Conservation (phyloP, 1,284 basidiomycete genomes). For the Naganishia sp. region DNA sequence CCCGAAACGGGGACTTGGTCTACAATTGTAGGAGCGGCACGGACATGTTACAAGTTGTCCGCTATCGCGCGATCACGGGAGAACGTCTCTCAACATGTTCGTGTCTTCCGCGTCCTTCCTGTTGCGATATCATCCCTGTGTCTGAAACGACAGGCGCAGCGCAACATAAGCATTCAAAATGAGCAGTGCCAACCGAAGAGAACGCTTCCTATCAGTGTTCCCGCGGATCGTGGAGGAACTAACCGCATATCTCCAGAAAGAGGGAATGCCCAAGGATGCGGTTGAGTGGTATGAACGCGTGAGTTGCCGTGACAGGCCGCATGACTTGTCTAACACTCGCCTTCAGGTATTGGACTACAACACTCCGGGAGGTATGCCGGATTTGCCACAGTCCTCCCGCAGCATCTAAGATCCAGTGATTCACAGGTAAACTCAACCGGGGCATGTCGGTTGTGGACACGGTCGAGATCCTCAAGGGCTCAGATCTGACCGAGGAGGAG, state of each 20-base stretch:
- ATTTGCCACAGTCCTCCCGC: background rate
- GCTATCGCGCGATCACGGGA: constrained; percentile 13
- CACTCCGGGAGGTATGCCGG: constrained; percentile 69
- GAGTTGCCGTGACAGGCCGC: constrained; percentile 38
- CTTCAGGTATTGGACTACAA: constrained; percentile 88
- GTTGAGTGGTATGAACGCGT: constrained; percentile 78
- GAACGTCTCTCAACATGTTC: constrained; percentile 20
- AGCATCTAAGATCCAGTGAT: background rate
- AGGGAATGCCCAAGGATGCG: constrained; percentile 80
- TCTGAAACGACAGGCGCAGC: background rate
- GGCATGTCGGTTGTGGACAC: constrained; percentile 94
- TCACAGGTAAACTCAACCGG: constrained; percentile 85
- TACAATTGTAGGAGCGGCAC: no score
- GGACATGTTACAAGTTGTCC: no score
- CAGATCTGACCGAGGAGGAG: constrained; percentile 65
- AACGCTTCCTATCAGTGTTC: constrained; percentile 54
- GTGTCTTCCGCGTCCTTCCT: background rate
- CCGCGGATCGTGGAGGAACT: constrained; percentile 60
- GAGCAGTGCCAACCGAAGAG: constrained; percentile 25
- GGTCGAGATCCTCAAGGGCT: constrained; percentile 74
- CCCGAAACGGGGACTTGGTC: no score
- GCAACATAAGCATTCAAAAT: background rate
- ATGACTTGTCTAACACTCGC: background rate
- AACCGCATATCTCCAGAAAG: constrained; percentile 64
- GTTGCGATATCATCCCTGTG: background rate